Base-by-base conservation (phyloP, 768 basidiomycete species). In the Jaapia argillacea region DNA sequence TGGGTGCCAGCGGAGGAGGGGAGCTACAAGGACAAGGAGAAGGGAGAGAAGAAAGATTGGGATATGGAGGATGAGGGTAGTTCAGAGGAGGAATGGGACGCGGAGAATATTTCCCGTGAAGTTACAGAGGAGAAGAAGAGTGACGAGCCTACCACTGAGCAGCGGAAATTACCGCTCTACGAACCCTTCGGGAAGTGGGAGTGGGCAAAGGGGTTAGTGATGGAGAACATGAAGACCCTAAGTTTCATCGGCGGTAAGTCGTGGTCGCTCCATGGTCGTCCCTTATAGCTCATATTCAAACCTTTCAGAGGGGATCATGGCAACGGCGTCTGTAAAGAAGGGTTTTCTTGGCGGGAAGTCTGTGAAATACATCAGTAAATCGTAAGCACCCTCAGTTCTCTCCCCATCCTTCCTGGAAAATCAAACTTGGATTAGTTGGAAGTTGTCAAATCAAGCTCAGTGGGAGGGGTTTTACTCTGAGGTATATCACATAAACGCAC, bases 381-480 rank as follows among this genome's bases (percentile, higher is more conserved):
- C 43, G 52, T 55, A 37, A 10, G 47, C 24, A 12, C 5, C 2
- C 24, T 21, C n/a, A 18, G 14, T 31, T 18, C 24, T 2, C 28
- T 33, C 28, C 10, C 28, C 28, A 33, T 16, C 16, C 28, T 10
- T 10, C 28, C 28, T 33, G 28, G 16, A 33, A 10, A n/a, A n/a
- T n/a, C n/a, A n/a, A n/a, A 24, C 28, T 42, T n/a, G n/a, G n/a
- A n/a, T 13, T 45, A 65, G 66, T 33, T 68, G 65, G 64, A 60
- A 54, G 27, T 50, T 16, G 45, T 52, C 47, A 45, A 59, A 51
- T 24, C 57, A 58, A 44, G 53, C 45, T 25, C 56, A 60, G 20
- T 66, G 68, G 66, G 48, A 56, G 13, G 68, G 68, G 4, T 67
- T 70, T 47, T 58, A 59, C 47, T 59, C 64, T 3, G 69, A 70